phyloP scores from a whole-genome alignment of 73 alveolate species.

The Breviolum minutum region DNA sequence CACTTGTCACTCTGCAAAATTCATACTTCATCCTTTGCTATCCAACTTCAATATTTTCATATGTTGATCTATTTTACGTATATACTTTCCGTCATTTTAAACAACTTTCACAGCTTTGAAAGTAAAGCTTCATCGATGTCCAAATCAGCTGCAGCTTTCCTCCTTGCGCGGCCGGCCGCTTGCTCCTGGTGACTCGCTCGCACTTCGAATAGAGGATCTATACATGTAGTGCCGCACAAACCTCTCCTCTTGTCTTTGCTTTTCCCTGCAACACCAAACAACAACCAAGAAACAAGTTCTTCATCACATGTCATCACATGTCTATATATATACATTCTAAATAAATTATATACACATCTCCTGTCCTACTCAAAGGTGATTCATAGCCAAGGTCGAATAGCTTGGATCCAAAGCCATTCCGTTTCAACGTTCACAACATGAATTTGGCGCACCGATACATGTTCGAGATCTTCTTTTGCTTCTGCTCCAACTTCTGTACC shows the following conservation, averaged over 20 bases:
- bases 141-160: slow-evolving; percentile 46
- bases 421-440: background rate
- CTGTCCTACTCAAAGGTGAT: too few relatives aligned
- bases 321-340: background rate
- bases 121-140: slow-evolving; percentile 60
- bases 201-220: background rate
- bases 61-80: too few relatives aligned
- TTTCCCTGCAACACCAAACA: background rate
- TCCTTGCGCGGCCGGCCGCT: slow-evolving; percentile 29
- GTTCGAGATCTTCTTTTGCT: slow-evolving; percentile 70
- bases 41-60: too few relatives aligned
- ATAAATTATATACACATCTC: too few relatives aligned
- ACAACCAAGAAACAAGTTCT: background rate
- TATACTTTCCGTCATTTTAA: too few relatives aligned
- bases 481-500: slow-evolving; percentile 86
- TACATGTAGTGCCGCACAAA: background rate
- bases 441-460: background rate
- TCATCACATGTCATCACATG: background rate
- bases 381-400: too few relatives aligned
- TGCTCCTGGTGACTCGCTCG: slow-evolving; percentile 31
- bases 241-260: slow-evolving; percentile 35
- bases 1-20: too few relatives aligned
- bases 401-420: background rate
- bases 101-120: background rate
- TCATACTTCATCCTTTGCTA: too few relatives aligned